Evolutionary conservation across 805 yeast genomes (phyloP).

Genomic region (Myxozyma udenii): DNA sequence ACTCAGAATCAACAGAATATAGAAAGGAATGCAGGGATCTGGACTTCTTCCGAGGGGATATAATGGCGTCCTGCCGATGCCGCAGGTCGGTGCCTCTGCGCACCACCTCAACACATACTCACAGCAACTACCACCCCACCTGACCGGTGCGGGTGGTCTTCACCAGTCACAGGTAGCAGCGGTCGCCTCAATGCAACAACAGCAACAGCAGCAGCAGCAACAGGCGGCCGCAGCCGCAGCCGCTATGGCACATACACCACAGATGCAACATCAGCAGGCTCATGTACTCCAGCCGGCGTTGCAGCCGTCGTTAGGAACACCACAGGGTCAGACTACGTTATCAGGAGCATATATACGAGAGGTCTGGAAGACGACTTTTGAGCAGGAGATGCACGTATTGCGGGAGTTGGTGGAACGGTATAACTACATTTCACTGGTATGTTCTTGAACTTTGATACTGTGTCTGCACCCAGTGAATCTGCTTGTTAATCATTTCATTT

Average conservation of each 20-base stretch:
- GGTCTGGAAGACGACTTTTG: conserved; percentile 45
- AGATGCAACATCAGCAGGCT: conserved; percentile 22
- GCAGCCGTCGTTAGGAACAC: conserved; percentile 22
- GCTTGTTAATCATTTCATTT: conserved; percentile 33
- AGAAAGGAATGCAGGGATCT: conserved; percentile 3
- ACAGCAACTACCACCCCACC: conserved; percentile 14
- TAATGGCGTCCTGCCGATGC: conserved; percentile 5
- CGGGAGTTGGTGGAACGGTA: conserved; percentile 41
- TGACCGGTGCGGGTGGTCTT: conserved; percentile 1
- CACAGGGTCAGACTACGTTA: conserved; percentile 16
- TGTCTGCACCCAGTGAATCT: conserved; percentile 14
- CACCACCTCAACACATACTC: conserved; percentile 11
- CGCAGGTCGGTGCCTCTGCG: conserved; percentile 6
- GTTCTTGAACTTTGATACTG: no score
- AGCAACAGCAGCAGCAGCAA: conserved; percentile 22
- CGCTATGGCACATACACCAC: conserved; percentile 21
- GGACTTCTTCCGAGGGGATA: conserved; percentile 13
- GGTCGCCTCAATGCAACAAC: conserved; percentile 6
- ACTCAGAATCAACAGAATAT: no score
- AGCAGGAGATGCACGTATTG: conserved; percentile 42
- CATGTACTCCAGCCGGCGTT: conserved; percentile 26
- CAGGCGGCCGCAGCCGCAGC: conserved; percentile 13
- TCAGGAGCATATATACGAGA: conserved; percentile 32
- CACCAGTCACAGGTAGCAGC: conserved; percentile 1
- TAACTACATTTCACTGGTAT: conserved; percentile 38